These are phyloP conservation scores for Diutina ranongensis DNA, from an alignment of 1,139 yeast genomes.

Conservation along the genomic window DNA sequence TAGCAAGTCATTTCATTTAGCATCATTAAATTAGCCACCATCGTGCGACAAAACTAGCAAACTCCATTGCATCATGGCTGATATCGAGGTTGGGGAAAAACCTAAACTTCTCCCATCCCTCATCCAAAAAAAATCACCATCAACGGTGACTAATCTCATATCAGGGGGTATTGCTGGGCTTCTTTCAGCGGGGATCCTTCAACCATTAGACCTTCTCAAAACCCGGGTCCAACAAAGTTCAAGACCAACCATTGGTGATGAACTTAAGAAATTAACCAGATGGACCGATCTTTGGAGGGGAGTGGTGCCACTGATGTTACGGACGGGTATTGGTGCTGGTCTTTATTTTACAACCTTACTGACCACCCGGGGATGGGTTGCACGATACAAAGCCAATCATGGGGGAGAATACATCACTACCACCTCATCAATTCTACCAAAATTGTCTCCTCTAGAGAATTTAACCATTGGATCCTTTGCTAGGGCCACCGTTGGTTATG, in stretches of 20 bases:
- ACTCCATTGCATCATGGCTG: too few species aligned
- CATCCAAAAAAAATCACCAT: background rate
- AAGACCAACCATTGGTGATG: slow-evolving; percentile 22
- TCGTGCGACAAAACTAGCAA: too few species aligned
- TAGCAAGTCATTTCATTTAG: too few species aligned
- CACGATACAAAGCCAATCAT: slow-evolving; percentile 17
- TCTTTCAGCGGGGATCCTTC: slow-evolving; percentile 69
- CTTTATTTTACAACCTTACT: slow-evolving; percentile 69
- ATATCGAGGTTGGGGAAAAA: background rate
- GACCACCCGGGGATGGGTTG: slow-evolving; percentile 41
- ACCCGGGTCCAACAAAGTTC: slow-evolving; percentile 72
- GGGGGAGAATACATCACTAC: background rate
- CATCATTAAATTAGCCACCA: too few species aligned
- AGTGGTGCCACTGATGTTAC: slow-evolving; percentile 75
- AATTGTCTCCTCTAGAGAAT: slow-evolving; percentile 59
- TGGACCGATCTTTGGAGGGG: slow-evolving; percentile 77
- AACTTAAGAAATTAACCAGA: slow-evolving; percentile 35
- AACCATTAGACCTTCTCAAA: slow-evolving; percentile 83
- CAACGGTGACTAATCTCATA: slow-evolving; percentile 35
- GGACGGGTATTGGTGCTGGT: slow-evolving; percentile 89
- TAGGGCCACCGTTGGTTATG: slow-evolving; percentile 70
- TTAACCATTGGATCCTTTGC: slow-evolving; percentile 68
- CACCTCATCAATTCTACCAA: slow-evolving; percentile 41
- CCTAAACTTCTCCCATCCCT: background rate
- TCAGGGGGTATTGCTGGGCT: slow-evolving; percentile 89